These are phyloP conservation scores for Talaromyces adpressus DNA, from an alignment of 495 filamentous ascomycete genomes.

Conservation along the genomic window DNA sequence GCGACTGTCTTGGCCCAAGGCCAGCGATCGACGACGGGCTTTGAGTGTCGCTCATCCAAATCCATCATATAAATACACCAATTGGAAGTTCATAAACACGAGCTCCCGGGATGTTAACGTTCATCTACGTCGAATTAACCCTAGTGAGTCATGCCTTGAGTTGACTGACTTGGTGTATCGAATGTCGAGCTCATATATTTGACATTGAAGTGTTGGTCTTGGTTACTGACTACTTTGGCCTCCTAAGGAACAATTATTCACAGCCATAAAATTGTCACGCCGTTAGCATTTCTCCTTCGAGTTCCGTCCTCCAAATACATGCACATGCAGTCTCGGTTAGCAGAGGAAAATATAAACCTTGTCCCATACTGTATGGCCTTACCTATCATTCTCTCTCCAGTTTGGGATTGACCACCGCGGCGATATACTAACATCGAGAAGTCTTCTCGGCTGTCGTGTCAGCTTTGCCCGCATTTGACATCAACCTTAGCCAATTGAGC, in stretches of 20 bases:
- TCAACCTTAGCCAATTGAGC: background rate
- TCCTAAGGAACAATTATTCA: background rate
- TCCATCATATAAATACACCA: background rate
- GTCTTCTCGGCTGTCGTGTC: background rate
- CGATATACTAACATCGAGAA: background rate
- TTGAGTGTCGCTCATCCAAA: background rate
- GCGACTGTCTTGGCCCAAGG: background rate
- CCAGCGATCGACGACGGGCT: background rate
- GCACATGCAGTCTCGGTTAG: background rate
- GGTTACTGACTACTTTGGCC: background rate
- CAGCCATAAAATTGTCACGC: background rate
- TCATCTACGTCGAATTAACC: background rate
- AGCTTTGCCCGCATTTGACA: background rate
- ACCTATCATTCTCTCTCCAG: background rate
- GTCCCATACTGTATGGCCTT: background rate
- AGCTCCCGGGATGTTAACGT: background rate
- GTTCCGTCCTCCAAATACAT: background rate
- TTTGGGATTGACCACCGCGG: background rate
- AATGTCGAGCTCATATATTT: no score
- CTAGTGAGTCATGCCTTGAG: background rate
- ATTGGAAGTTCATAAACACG: conserved; percentile 1
- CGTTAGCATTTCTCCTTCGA: background rate
- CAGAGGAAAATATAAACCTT: background rate
- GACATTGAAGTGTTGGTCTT: no score
- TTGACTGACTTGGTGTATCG: background rate